Conservation (phyloP, 441 rosid species). For the Bocquillonia castaneifolia region DNA sequence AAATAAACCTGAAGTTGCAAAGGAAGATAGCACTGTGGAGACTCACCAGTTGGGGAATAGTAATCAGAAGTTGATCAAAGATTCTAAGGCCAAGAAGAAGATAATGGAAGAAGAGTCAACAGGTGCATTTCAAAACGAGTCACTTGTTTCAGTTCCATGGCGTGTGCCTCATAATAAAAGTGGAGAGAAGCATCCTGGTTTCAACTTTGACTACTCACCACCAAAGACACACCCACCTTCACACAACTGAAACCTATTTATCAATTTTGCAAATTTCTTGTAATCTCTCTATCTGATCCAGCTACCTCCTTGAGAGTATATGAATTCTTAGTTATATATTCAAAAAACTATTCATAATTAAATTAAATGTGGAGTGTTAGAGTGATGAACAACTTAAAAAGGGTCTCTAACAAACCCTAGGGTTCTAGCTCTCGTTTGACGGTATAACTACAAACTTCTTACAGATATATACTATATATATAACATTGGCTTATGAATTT, state of each 20-base stretch:
- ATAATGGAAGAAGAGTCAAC: not conserved
- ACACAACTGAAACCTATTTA: constrained; percentile 49
- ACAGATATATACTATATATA: not conserved
- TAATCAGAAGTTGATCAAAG: constrained; percentile 14
- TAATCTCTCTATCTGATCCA: not conserved
- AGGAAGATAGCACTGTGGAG: not conserved
- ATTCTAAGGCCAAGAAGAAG: constrained; percentile 7
- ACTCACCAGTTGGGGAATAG: not conserved
- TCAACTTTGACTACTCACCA: constrained; percentile 65
- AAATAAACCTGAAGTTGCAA: not conserved
- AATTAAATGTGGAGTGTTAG: no score
- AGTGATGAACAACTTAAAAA: not conserved
- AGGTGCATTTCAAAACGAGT: constrained; percentile 15
- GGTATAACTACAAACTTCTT: not conserved
- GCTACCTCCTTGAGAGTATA: not conserved
- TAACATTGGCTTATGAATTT: not conserved
- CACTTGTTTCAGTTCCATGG: constrained; percentile 48
- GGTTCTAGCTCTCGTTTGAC: not conserved
- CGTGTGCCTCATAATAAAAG: constrained; percentile 43
- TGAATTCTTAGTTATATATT: not conserved
- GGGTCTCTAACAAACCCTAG: constrained; percentile 8
- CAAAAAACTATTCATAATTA: not conserved
- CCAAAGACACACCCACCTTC: constrained; percentile 86
- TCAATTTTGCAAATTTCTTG: constrained; percentile 5
- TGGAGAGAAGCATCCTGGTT: constrained; percentile 44